A percentile compares a stretch with the other conserved stretches of the same genome.
Conservation (phyloP, 225 moss, liverwort and hornwort genomes). For the Physcomitrellopsis africana region DNA sequence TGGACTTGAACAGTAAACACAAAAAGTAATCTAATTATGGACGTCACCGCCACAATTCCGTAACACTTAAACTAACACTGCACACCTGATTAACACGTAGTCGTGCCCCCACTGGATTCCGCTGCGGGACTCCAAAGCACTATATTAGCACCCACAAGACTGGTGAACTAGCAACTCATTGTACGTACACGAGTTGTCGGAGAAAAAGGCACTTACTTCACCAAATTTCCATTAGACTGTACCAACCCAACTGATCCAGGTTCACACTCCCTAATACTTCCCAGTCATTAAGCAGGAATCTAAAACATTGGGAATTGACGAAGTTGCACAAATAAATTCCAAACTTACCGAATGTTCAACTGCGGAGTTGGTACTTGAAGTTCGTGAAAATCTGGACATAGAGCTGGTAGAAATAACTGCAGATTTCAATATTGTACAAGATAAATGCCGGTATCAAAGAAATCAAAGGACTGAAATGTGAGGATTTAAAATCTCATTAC, state of each 20-base stretch:
- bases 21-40: background rate
- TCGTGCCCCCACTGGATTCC: constrained; percentile 23
- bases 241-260: constrained; percentile 11
- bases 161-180: constrained; percentile 35
- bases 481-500: constrained; percentile 11
- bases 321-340: constrained; percentile 1
- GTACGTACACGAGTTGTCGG: constrained; percentile 10
- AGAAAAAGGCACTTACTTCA: constrained; percentile 17
- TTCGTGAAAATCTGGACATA: constrained; percentile 56
- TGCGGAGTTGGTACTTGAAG: constrained; percentile 57
- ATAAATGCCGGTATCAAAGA: constrained; percentile 19
- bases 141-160: constrained; percentile 39
- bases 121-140: constrained; percentile 32
- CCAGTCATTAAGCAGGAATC: constrained; percentile 22
- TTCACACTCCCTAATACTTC: no score
- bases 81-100: constrained; percentile 41
- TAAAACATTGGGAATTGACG: constrained; percentile 20
- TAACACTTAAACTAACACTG: constrained; percentile 40
- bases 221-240: background rate
- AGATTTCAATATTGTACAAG: constrained; percentile 33
- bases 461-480: background rate
- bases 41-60: constrained; percentile 23
- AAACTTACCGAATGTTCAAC: constrained; percentile 52
- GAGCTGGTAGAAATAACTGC: constrained; percentile 51
- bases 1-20: background rate